phyloP scores from a whole-genome alignment of 2,329 filamentous ascomycete genomes.

The Microdochium bolleyi region DNA sequence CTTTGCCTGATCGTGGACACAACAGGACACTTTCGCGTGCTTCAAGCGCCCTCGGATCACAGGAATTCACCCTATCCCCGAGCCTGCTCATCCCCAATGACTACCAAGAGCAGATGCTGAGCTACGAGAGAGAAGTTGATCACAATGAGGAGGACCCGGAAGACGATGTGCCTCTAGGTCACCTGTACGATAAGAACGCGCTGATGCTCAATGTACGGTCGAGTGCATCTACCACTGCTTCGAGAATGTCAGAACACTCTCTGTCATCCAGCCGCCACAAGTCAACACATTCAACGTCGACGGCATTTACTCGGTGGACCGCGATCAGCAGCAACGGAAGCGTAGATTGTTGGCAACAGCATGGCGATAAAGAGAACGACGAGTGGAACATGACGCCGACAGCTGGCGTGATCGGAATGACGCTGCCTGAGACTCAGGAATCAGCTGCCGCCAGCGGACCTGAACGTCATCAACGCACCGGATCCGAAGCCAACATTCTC shows the following conservation, averaged over 20 bases:
- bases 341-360: constrained; percentile 15
- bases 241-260: constrained; percentile 36
- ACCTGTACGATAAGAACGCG: constrained; percentile 20
- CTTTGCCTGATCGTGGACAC: constrained; percentile 32
- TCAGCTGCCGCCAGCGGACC: neutral
- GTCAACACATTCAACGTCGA: constrained; percentile 45
- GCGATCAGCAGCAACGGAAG: constrained; percentile 39
- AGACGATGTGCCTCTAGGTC: constrained; percentile 26
- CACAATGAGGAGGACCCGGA: constrained; percentile 22
- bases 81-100: constrained; percentile 55
- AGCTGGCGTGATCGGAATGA: constrained; percentile 4
- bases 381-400: constrained; percentile 7
- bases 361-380: constrained; percentile 11
- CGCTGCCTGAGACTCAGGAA: constrained; percentile 4
- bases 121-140: constrained; percentile 23
- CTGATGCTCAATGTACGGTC: constrained; percentile 31
- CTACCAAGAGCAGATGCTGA: constrained; percentile 45
- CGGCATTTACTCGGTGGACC: constrained; percentile 45
- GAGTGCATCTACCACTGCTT: constrained; percentile 48
- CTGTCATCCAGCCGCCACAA: constrained; percentile 39
- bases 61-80: constrained; percentile 52
- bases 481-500: constrained; percentile 19
- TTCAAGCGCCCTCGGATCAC: constrained; percentile 49
- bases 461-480: neutral
- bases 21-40: constrained; percentile 35